phyloP scores from a whole-genome alignment of 495 filamentous ascomycete species.

The Mycothermus thermophilus region DNA sequence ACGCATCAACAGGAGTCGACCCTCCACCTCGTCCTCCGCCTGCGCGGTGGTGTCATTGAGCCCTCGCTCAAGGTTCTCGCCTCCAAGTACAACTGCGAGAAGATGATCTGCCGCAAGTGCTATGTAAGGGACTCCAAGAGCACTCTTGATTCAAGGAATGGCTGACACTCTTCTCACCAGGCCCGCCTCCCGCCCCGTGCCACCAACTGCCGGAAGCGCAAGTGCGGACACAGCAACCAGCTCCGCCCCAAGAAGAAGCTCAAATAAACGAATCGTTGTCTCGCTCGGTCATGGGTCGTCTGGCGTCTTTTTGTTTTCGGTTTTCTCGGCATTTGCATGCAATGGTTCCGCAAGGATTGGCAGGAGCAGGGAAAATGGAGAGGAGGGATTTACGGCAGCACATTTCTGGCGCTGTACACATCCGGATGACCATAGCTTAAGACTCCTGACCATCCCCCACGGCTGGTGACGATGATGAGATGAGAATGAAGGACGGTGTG shows the following conservation, averaged over 20 bases:
- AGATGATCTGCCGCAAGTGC: slow-evolving; percentile 99
- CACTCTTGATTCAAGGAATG: neutral
- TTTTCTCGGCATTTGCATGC: slow-evolving; percentile 15
- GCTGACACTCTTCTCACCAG: slow-evolving; percentile 26
- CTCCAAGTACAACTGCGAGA: slow-evolving; percentile 99
- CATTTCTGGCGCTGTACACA: slow-evolving; percentile 15
- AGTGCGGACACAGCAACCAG: slow-evolving; percentile 99
- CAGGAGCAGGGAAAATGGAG: no score
- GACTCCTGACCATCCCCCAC: slow-evolving; percentile 18
- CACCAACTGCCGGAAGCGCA: slow-evolving; percentile 99
- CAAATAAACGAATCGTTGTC: slow-evolving; percentile 52
- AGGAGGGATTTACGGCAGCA: slow-evolving; percentile 9
- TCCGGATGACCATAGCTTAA: slow-evolving; percentile 21
- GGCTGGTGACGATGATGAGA: no score
- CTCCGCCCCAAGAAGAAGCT: slow-evolving; percentile 99
- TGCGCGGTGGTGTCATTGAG: slow-evolving; percentile 99
- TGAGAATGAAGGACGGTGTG: no score
- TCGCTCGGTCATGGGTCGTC: slow-evolving; percentile 22
- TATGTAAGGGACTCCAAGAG: slow-evolving; percentile 43
- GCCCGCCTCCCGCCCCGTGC: slow-evolving; percentile 95
- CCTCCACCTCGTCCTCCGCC: slow-evolving; percentile 96
- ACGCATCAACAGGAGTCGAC: slow-evolving; percentile 90
- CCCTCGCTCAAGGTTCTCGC: slow-evolving; percentile 96
- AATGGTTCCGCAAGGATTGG: slow-evolving; percentile 17
- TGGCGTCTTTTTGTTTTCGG: slow-evolving; percentile 25